Evolutionary conservation across 176 grass and related monocot genomes (phyloP).

Genomic region (Zea luxurians): DNA sequence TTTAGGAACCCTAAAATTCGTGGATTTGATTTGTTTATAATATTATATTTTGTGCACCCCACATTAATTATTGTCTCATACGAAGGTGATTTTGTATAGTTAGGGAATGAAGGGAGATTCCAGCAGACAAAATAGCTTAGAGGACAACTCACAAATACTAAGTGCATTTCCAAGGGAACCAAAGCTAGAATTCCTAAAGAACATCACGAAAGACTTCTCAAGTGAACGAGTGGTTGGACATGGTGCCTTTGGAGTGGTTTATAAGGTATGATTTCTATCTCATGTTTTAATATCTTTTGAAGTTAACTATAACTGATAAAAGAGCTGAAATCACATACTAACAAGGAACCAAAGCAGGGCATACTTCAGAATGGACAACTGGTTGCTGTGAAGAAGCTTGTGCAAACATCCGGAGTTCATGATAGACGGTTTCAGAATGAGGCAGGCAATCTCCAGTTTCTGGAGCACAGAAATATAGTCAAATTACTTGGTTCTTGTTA

Average conservation of each 20-base stretch:
- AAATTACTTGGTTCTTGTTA: constrained; percentile 31
- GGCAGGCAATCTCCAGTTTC: not conserved
- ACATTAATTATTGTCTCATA: not conserved
- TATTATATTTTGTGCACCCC: not conserved
- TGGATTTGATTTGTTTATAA: not conserved
- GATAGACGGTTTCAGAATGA: constrained; percentile 36
- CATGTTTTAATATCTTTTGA: not conserved
- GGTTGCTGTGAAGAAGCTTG: constrained; percentile 40
- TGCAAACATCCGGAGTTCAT: constrained; percentile 3
- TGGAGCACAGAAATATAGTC: constrained; percentile 35
- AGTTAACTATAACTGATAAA: not conserved
- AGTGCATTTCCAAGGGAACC: constrained; percentile 10
- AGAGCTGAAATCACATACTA: not conserved
- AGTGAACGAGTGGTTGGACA: constrained; percentile 12
- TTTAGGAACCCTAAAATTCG: not conserved
- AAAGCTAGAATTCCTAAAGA: constrained; percentile 1
- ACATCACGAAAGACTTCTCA: constrained; percentile 24
- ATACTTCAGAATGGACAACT: constrained; percentile 6
- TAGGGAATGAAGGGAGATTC: not conserved
- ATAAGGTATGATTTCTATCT: constrained; percentile 8
- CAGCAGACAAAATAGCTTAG: not conserved
- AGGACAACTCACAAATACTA: not conserved
- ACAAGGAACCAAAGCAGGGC: constrained; percentile 8
- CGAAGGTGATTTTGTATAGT: constrained; percentile 7
- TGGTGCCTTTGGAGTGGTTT: constrained; percentile 20